Conservation (phyloP, 768 basidiomycete genomes). For the Aureoboletus auriporus region DNA sequence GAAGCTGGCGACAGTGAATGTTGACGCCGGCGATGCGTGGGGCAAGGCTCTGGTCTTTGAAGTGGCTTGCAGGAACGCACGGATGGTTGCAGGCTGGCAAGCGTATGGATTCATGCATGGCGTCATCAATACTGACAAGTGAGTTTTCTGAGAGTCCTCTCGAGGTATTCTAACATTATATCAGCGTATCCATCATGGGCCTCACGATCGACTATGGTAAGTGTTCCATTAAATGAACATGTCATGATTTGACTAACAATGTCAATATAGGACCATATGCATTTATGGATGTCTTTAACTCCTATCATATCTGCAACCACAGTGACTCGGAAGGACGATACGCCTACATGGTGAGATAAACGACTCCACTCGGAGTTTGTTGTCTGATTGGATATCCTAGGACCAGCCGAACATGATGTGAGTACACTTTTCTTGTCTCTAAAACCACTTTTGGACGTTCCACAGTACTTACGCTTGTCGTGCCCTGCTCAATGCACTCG, state of each 20-base stretch:
- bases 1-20: constrained; percentile 37
- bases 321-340: constrained; percentile 76
- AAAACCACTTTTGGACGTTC: constrained; percentile 2
- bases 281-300: constrained; percentile 92
- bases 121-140: constrained; percentile 98
- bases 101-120: constrained; percentile 93
- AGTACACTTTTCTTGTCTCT: constrained; percentile 18
- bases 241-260: not conserved
- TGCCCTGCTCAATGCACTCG: constrained; percentile 70
- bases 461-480: constrained; percentile 72
- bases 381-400: constrained; percentile 30
- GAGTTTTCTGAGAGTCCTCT: constrained; percentile 14
- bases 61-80: constrained; percentile 77
- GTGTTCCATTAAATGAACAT: constrained; percentile 2
- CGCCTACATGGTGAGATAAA: constrained; percentile 50
- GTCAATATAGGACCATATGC: constrained; percentile 70
- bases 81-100: constrained; percentile 96
- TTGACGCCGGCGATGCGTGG: constrained; percentile 55
- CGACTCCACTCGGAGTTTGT: not conserved
- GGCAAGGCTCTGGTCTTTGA: constrained; percentile 71
- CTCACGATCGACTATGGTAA: constrained; percentile 74
- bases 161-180: constrained; percentile 5
- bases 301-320: constrained; percentile 88
- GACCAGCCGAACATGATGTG: constrained; percentile 79
- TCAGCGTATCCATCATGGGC: constrained; percentile 70